A percentile compares a stretch with the other conserved stretches of the same genome.
Conservation (phyloP, 257 asterid genomes). For the Ilex asprella region DNA sequence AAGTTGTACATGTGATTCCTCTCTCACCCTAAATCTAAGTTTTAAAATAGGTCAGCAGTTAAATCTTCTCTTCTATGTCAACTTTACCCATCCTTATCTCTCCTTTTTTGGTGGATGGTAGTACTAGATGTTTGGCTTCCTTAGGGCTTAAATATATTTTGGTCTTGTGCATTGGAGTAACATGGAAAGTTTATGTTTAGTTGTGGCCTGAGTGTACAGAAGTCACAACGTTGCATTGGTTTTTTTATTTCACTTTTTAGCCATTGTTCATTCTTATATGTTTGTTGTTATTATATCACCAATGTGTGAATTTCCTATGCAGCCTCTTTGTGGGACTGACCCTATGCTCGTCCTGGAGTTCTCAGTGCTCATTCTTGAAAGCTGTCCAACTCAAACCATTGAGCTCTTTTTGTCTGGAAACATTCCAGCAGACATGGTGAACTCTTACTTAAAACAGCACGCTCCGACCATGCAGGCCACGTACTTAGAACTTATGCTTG, state of each 20-base stretch:
- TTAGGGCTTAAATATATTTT: too few species aligned
- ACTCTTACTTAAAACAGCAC: conserved; percentile 87
- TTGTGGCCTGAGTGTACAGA: background rate
- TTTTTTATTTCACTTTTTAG: conserved; percentile 1
- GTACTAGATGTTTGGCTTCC: too few species aligned
- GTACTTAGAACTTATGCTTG: conserved; percentile 89
- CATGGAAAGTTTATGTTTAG: background rate
- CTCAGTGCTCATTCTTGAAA: conserved; percentile 91
- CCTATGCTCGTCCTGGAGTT: conserved; percentile 96
- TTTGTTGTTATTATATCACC: background rate
- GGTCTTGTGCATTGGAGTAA: too few species aligned
- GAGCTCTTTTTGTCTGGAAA: conserved; percentile 94
- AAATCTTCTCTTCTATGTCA: too few species aligned
- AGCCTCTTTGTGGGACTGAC: conserved; percentile 90
- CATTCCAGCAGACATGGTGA: conserved; percentile 91
- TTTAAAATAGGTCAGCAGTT: too few species aligned
- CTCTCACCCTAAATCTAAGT: too few species aligned
- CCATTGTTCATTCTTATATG: background rate
- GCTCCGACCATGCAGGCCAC: conserved; percentile 93
- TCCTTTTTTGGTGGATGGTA: too few species aligned
- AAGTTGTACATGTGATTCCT: too few species aligned
- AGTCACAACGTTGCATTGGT: background rate
- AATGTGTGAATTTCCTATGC: conserved; percentile 21
- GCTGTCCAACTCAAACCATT: conserved; percentile 86
- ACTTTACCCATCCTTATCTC: too few species aligned